A percentile compares a stretch with the other conserved stretches of the same genome.
Evolutionary conservation across 2,329 filamentous ascomycete genomes (phyloP).

Genomic region (Fusarium brachygibbosum): DNA sequence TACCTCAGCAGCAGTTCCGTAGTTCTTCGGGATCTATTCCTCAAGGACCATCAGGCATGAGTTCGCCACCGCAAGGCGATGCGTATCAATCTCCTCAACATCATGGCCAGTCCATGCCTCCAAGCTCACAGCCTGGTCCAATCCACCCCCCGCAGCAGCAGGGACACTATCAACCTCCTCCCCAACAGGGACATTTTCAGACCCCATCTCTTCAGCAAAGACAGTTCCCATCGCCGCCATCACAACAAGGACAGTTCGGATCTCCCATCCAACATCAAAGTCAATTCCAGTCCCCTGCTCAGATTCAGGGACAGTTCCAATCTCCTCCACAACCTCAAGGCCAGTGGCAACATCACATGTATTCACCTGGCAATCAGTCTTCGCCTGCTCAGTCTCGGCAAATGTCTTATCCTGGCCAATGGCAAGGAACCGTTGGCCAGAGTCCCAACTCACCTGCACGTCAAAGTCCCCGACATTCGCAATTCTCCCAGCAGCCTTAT

Average conservation of each 20-base stretch:
- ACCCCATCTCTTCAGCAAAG: constrained; percentile 14
- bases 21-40: constrained; percentile 12
- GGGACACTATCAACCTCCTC: constrained; percentile 14
- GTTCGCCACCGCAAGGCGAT: constrained; percentile 22
- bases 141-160: constrained; percentile 10
- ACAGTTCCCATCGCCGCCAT: constrained; percentile 11
- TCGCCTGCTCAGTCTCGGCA: constrained; percentile 56
- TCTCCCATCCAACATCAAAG: constrained; percentile 18
- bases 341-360: constrained; percentile 35
- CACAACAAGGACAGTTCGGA: constrained; percentile 12
- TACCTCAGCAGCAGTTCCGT: constrained; percentile 38
- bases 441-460: constrained; percentile 40
- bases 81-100: constrained; percentile 21
- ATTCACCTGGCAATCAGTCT: constrained; percentile 52
- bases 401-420: constrained; percentile 55
- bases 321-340: constrained; percentile 22
- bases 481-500: constrained; percentile 25
- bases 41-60: constrained; percentile 18
- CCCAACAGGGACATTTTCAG: constrained; percentile 14
- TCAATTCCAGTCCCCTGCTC: constrained; percentile 11
- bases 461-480: constrained; percentile 24
- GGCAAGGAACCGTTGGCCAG: constrained; percentile 53
- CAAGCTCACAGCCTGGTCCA: constrained; percentile 7
- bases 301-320: constrained; percentile 27
- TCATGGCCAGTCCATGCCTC: constrained; percentile 13